A percentile compares a stretch with the other conserved stretches of the same genome.
Evolutionary conservation across 495 filamentous ascomycete genomes (phyloP).

Genomic region (Penicillium pancosmium): DNA sequence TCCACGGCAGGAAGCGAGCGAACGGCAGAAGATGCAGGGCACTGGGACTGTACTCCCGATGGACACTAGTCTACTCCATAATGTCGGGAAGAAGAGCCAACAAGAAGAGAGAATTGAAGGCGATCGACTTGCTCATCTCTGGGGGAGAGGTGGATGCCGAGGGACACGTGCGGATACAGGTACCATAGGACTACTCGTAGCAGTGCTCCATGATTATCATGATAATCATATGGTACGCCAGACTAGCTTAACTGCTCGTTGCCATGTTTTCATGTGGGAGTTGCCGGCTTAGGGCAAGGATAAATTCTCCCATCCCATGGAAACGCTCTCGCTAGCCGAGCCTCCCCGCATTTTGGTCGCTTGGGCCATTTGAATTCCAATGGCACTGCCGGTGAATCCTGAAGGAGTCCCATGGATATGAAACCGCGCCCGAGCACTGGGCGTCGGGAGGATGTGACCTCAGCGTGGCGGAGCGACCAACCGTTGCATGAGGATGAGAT

Average conservation of each 20-base stretch:
- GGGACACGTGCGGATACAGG: neutral
- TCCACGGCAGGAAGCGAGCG: slow-evolving; percentile 4
- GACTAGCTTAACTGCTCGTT: neutral
- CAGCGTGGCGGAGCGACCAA: slow-evolving; percentile 4
- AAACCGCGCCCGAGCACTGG: slow-evolving; percentile 5
- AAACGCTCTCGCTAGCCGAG: neutral
- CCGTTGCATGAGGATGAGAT: slow-evolving; percentile 5
- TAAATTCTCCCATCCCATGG: neutral
- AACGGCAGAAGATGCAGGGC: neutral
- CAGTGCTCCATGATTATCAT: neutral
- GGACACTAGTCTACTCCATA: neutral
- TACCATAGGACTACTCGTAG: neutral
- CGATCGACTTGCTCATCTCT: slow-evolving; percentile 1
- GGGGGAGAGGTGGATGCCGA: neutral
- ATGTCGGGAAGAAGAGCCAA: slow-evolving; percentile 1
- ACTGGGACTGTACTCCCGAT: neutral
- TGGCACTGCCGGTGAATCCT: slow-evolving; percentile 3
- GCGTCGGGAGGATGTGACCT: neutral
- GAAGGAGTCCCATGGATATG: slow-evolving; percentile 4
- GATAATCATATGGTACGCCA: neutral
- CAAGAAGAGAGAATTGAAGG: neutral
- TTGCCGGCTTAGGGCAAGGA: neutral
- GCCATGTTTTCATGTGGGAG: neutral
- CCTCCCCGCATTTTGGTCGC: slow-evolving; percentile 3
- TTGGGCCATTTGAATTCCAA: neutral